These are phyloP conservation scores for Cystoderma amianthinum DNA, from an alignment of 768 basidiomycete genomes.

Conservation along the genomic window DNA sequence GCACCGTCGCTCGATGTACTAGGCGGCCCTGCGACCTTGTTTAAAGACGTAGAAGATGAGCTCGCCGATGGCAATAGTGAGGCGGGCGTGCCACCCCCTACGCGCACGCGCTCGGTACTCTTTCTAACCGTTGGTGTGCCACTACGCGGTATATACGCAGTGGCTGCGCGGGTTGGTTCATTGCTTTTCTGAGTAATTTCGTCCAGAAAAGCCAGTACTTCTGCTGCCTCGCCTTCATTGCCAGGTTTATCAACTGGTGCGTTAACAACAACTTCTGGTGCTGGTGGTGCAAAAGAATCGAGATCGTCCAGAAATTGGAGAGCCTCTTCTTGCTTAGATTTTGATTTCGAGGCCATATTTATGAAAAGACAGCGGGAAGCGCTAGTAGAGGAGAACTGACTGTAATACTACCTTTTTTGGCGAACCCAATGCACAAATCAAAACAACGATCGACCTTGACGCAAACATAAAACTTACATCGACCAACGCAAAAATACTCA, in stretches of 20 bases:
- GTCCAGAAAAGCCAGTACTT: constrained; percentile 89
- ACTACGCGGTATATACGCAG: constrained; percentile 52
- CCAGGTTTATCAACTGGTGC: constrained; percentile 12
- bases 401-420: neutral
- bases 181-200: constrained; percentile 91
- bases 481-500: neutral
- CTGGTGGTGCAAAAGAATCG: constrained; percentile 60
- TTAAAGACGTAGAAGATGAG: constrained; percentile 32
- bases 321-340: constrained; percentile 83
- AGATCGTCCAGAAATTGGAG: constrained; percentile 92
- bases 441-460: too few relatives aligned
- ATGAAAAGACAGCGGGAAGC: neutral
- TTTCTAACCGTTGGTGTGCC: constrained; percentile 69
- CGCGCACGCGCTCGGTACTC: constrained; percentile 69
- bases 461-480: neutral
- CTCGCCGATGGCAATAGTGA: constrained; percentile 32
- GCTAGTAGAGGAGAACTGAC: neutral
- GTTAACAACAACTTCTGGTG: constrained; percentile 8
- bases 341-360: constrained; percentile 41
- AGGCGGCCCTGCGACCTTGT: constrained; percentile 9
- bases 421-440: too few relatives aligned
- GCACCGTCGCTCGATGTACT: constrained; percentile 6
- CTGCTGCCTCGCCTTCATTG: constrained; percentile 59
- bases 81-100: constrained; percentile 41
- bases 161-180: constrained; percentile 60